phyloP scores from a whole-genome alignment of 2,329 filamentous ascomycete genomes.

The Coniosporium tulheliwenetii region DNA sequence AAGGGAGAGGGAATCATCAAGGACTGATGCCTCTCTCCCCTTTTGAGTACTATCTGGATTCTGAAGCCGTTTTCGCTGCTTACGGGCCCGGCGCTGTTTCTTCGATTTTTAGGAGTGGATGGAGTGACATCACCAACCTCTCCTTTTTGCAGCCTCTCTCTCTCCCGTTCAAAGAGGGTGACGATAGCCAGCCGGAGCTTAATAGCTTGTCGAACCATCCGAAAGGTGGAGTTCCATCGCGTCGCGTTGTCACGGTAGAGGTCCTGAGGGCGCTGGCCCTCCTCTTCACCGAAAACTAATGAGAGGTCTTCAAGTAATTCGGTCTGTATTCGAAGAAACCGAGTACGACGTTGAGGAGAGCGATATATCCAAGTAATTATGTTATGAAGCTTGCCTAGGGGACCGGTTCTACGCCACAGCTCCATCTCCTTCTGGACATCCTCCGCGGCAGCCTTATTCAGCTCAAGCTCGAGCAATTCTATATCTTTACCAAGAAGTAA shows the following conservation, averaged over 20 bases:
- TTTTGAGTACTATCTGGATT: not conserved
- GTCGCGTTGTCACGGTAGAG: not conserved
- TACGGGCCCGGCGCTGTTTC: no score
- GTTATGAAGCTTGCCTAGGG: slow-evolving; percentile 6
- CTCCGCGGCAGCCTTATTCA: not conserved
- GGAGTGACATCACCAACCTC: no score
- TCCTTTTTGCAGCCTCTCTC: not conserved
- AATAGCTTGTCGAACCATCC: not conserved
- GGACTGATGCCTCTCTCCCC: not conserved
- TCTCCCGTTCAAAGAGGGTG: not conserved
- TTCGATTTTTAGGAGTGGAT: no score
- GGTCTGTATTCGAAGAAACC: slow-evolving; percentile 1
- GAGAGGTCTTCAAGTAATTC: not conserved
- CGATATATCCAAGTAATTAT: slow-evolving; percentile 3
- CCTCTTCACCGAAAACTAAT: not conserved
- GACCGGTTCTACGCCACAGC: slow-evolving; percentile 4
- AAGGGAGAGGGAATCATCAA: not conserved
- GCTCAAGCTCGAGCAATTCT: slow-evolving; percentile 3
- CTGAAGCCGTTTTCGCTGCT: not conserved
- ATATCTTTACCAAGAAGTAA: slow-evolving; percentile 4
- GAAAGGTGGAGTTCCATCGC: not conserved
- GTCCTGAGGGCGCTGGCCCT: not conserved
- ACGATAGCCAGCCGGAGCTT: not conserved
- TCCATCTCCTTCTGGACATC: slow-evolving; percentile 5
- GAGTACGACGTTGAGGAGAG: slow-evolving; percentile 3